Base-by-base conservation (phyloP, 805 yeast genomes). In the Cyberlindnera mycetangii region DNA sequence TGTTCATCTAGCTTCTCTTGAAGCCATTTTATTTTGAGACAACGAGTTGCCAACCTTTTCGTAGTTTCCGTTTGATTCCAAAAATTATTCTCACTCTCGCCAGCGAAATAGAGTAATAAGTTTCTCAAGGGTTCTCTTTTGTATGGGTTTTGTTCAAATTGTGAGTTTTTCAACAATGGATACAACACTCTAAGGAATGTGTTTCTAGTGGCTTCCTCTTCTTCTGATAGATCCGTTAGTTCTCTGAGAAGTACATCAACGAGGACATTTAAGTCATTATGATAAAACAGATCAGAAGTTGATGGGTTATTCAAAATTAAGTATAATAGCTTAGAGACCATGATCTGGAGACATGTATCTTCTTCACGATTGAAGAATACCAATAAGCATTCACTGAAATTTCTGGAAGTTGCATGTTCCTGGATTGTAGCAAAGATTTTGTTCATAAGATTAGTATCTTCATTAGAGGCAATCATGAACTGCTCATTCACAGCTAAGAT, bases 181-280 rank as follows among this genome's bases (percentile, higher is more conserved):
- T 79, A 72, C 24, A 92, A 54, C 3, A 89, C 89, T 45, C 93
- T 72, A 33, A 90, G 65, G 55, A 84, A 89, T 10, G 89, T 79
- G 56, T 83, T 82, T 43, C 86, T 78, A 32, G 81, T 65, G 9
- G 74, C 65, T 45, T 75, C 83, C 31, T 78, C 77, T 17, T 76
- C 77, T 11, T 71, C 74, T 18, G 89, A 77, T 32, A 88, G 63
- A 56, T 90, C 81, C 52, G 76, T 76, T 42, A 92, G 69, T 59
- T 90, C 96, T 42, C 98, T 69, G 1, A 90, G 71, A 41, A 90
- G 71, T 9, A 90, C 89, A 57, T 89, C 96, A 12, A 85, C 81
- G 45, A 90, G 74, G 7, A 90, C 95, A 54, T 84, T 82, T 47
- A 90, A 66, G 60, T 90, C 98, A 56, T 90, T 90, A 49, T 87